phyloP scores from a whole-genome alignment of 148 eudicot species.

The Euryodendron excelsum region DNA sequence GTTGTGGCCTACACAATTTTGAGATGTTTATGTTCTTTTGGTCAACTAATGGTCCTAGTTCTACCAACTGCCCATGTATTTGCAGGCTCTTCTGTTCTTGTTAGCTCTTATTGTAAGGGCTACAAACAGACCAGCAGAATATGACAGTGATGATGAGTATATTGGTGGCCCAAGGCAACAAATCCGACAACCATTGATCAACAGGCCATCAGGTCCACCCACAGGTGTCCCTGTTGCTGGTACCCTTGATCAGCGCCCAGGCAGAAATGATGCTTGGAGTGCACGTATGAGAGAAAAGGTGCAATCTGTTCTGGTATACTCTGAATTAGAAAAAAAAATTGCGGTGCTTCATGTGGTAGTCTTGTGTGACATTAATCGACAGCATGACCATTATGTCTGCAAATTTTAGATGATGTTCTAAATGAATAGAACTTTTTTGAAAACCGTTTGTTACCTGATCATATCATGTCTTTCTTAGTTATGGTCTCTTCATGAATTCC shows the following conservation, averaged over 20 bases:
- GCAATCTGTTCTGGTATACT: not conserved
- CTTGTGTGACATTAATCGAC: not conserved
- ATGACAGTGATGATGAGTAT: constrained; percentile 95
- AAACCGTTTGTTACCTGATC: not conserved
- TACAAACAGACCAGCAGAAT: constrained; percentile 73
- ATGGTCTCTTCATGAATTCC: not conserved
- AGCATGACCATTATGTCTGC: not conserved
- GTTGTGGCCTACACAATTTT: not conserved
- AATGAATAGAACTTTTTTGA: not conserved
- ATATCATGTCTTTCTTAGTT: not conserved
- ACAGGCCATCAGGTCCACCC: constrained; percentile 57
- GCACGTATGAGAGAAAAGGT: constrained; percentile 99
- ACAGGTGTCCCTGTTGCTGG: constrained; percentile 72
- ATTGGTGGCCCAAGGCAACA: constrained; percentile 74
- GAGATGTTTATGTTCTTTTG: not conserved
- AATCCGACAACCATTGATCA: constrained; percentile 79
- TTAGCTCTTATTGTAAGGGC: constrained; percentile 81
- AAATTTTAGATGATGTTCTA: not conserved
- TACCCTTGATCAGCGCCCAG: constrained; percentile 62
- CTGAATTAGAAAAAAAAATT: not conserved
- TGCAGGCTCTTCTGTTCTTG: constrained; percentile 79
- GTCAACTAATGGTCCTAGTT: not conserved
- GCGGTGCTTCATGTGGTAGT: not conserved
- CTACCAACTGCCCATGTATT: constrained; percentile 12
- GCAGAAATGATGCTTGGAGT: constrained; percentile 98